Conservation (phyloP, 495 filamentous ascomycete species). For the Polyplosphaeria fusca region DNA sequence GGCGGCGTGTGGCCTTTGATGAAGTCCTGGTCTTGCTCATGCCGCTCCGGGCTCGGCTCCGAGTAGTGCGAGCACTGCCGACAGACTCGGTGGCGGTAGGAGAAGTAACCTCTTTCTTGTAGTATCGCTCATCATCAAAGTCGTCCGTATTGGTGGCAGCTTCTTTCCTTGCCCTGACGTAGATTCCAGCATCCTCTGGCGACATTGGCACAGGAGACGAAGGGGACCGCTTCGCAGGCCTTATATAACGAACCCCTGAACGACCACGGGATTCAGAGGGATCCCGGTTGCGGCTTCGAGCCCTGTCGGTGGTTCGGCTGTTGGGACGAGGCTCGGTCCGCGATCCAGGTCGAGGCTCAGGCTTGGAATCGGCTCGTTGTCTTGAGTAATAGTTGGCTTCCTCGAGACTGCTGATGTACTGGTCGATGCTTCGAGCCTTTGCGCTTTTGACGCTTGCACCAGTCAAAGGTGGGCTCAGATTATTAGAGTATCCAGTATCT, state of each 20-base stretch:
- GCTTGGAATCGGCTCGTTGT: conserved; percentile 45
- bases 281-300: conserved; percentile 52
- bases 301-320: conserved; percentile 42
- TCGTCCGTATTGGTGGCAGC: conserved; percentile 41
- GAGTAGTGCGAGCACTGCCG: conserved; percentile 19
- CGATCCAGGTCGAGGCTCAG: conserved; percentile 49
- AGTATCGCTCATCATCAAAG: conserved; percentile 44
- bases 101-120: conserved; percentile 40
- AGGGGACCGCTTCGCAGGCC: conserved; percentile 79
- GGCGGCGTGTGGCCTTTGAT: conserved; percentile 28
- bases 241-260: conserved; percentile 63
- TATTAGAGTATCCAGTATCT: conserved; percentile 8
- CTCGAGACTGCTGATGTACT: conserved; percentile 85
- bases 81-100: conserved; percentile 39
- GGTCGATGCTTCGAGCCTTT: conserved; percentile 66
- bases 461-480: conserved; percentile 40
- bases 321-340: conserved; percentile 41
- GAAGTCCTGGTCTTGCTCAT: conserved; percentile 31
- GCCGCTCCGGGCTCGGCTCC: conserved; percentile 23
- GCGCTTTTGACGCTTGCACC: conserved; percentile 38
- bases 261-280: conserved; percentile 66
- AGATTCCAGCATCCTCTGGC: conserved; percentile 60
- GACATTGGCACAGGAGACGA: conserved; percentile 92
- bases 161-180: conserved; percentile 23
- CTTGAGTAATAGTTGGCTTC: conserved; percentile 64